A percentile compares a stretch with the other conserved stretches of the same genome.
These are phyloP conservation scores for Pelargonium myrrhifolium DNA, from an alignment of 441 rosid genomes.

Conservation along the genomic window DNA sequence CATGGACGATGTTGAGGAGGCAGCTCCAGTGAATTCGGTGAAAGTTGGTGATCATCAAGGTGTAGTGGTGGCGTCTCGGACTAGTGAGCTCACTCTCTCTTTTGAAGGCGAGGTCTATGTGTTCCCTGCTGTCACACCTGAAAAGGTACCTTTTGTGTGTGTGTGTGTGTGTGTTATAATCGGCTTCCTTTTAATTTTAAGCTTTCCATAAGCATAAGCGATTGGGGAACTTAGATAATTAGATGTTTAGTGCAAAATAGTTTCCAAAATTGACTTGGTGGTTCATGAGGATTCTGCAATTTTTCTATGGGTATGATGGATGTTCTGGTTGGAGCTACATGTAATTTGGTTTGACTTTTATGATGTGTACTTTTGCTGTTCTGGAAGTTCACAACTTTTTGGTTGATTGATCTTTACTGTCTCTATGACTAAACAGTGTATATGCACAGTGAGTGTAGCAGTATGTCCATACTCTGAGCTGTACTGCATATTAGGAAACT, in stretches of 20 bases:
- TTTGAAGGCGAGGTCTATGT: conserved; percentile 70
- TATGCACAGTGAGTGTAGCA: not conserved
- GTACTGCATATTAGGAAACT: not conserved
- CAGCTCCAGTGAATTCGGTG: conserved; percentile 26
- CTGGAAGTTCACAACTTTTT: not conserved
- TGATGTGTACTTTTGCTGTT: not conserved
- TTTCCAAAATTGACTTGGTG: not conserved
- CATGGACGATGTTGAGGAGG: conserved; percentile 30
- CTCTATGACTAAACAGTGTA: not conserved
- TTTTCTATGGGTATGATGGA: not conserved
- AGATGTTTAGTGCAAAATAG: not conserved
- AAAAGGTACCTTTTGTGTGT: conserved; percentile 37
- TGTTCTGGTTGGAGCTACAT: not conserved
- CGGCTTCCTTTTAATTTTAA: not conserved
- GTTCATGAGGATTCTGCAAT: not conserved
- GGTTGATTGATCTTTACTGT: not conserved
- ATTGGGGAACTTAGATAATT: too few relatives aligned
- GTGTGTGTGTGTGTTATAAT: too few relatives aligned
- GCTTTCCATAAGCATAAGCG: not conserved
- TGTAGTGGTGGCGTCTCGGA: conserved; percentile 36
- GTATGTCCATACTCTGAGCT: not conserved
- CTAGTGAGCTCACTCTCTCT: conserved; percentile 60
- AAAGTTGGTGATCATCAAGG: conserved; percentile 33
- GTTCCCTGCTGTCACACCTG: conserved; percentile 57
- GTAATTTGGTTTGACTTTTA: conserved; percentile 5